phyloP scores from a whole-genome alignment of 768 basidiomycete species.

The Amyloporia xantha region DNA sequence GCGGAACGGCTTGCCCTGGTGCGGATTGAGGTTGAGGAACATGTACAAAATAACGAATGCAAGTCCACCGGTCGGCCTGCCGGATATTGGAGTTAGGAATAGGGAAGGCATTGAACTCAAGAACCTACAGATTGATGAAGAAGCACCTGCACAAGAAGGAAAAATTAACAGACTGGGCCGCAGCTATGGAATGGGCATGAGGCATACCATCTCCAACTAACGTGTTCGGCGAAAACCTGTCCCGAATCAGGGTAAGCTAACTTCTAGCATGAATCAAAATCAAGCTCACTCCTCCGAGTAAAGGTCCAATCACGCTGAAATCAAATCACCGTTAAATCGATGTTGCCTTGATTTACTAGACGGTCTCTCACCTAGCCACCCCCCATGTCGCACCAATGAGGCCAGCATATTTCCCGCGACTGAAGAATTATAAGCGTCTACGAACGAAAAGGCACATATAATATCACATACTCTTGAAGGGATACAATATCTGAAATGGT shows the following conservation, averaged over 20 bases:
- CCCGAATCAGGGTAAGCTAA: background rate
- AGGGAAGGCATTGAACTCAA: background rate
- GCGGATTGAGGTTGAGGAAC: slow-evolving; percentile 79
- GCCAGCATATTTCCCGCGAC: slow-evolving; percentile 75
- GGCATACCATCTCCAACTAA: slow-evolving; percentile 69
- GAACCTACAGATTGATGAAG: slow-evolving; percentile 62
- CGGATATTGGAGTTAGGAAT: slow-evolving; percentile 1
- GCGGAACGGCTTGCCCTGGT: slow-evolving; percentile 46
- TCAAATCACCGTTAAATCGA: background rate
- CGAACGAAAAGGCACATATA: background rate
- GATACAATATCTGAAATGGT: slow-evolving; percentile 81
- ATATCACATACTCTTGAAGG: slow-evolving; percentile 55
- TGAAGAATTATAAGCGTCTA: slow-evolving; percentile 18
- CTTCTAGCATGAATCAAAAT: background rate
- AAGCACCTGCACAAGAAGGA: slow-evolving; percentile 49
- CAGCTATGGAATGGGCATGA: background rate
- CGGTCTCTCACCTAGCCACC: slow-evolving; percentile 37
- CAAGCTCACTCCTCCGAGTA: slow-evolving; percentile 68
- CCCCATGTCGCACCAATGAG: slow-evolving; percentile 80
- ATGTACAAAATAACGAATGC: slow-evolving; percentile 57
- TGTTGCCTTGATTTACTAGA: background rate
- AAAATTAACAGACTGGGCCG: too few species aligned
- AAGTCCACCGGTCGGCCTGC: slow-evolving; percentile 67
- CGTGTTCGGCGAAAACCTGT: slow-evolving; percentile 66
- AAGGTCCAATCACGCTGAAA: slow-evolving; percentile 60